Evolutionary conservation across 352 stramenopile species (phyloP), one percentile per base, ranked within the genome.

Genomic region (Pythium sukuiense): DNA sequence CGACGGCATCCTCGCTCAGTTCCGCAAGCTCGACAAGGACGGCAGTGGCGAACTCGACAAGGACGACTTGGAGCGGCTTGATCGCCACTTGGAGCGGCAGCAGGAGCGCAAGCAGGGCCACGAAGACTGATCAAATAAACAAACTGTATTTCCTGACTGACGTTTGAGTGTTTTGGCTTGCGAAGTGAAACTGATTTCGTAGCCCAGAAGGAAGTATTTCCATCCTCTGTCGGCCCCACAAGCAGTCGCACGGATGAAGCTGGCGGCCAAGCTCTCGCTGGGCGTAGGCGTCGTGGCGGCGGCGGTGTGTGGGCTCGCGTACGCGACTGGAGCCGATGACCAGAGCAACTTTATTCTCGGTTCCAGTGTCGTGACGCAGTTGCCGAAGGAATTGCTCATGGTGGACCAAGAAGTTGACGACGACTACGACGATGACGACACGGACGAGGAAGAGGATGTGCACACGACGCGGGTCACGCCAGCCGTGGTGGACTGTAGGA

Each of bases 21-120:
- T 90, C 43, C 58, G 76, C 60, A 87, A 90, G 59, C 73, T 90
- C 6, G 80, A 90, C 61, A 77, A 81, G 41, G 80, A 90, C 56
- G 73, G 78, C 8, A 90, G 76, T 52, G 82, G 78, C n/a, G 82
- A 88, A 58, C 59, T 90, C 7, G 80, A 90, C 63, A 84, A 77
- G n/a, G 79, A 81, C 14, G 81, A 90, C 52, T 61, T 90, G 24
- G 76, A 88, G 65, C 76, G 81, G 1, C 67, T 90, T 4, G 82
- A 90, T 55, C 71, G 63, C n/a, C 68, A 87, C 24, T 64, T 90
- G 1, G 76, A 87, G 57, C 71, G 70, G 49, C 67, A 76, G 41
- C 69, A 85, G 11, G 63, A 80, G 13, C 30, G 30, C 32, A 59
- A 26, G 18, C 14, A 12, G 27, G 30, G 27, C 37, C 12, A 65